phyloP scores from a whole-genome alignment of 345 rosid genomes.

The Heritiera littoralis region DNA sequence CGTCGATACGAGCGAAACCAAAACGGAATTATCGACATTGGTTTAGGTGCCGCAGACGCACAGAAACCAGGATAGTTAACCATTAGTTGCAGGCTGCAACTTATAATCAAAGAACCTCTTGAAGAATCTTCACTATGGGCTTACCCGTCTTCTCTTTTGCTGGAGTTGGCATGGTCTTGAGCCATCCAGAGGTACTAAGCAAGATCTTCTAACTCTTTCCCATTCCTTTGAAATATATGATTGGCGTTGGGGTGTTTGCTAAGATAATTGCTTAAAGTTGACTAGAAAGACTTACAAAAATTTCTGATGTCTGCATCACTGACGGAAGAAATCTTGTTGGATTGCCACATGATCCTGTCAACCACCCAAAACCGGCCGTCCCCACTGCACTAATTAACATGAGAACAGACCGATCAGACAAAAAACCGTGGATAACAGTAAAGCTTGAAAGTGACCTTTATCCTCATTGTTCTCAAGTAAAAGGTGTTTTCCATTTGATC shows the following conservation, averaged over 20 bases:
- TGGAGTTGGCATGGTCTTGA: not conserved
- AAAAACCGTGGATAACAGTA: too few relatives aligned
- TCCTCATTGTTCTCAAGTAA: not conserved
- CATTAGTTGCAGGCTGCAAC: not conserved
- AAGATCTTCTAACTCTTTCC: not conserved
- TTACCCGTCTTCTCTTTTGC: not conserved
- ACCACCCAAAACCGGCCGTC: not conserved
- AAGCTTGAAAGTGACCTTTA: not conserved
- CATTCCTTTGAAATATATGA: not conserved
- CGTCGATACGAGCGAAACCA: too few relatives aligned
- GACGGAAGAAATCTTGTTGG: not conserved
- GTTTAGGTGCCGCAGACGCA: not conserved
- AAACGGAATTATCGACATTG: too few relatives aligned
- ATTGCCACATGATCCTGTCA: not conserved
- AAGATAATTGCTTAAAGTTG: not conserved
- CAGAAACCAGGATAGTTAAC: not conserved
- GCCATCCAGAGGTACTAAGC: not conserved
- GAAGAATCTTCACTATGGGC: not conserved
- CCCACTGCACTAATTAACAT: not conserved
- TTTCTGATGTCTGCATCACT: not conserved
- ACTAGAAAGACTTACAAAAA: not conserved
- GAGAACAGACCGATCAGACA: too few relatives aligned
- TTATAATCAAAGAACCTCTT: not conserved
- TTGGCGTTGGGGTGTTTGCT: not conserved
- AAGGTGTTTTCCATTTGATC: not conserved